These are phyloP conservation scores for Leccinum uliginosum DNA, from an alignment of 768 basidiomycete species.

Conservation along the genomic window DNA sequence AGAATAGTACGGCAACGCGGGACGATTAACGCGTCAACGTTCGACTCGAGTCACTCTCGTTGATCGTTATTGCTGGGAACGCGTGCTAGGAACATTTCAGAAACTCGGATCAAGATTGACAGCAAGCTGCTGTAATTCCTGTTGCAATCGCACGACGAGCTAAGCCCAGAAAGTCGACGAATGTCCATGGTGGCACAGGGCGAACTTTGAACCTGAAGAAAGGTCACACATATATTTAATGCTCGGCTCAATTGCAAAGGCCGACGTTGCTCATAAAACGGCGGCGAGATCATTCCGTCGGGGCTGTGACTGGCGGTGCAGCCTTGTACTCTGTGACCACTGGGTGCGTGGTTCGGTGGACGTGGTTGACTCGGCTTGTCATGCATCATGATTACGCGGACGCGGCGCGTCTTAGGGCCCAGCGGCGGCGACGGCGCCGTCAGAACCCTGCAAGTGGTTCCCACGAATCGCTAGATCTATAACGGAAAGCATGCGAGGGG, in stretches of 20 bases:
- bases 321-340: slow-evolving; percentile 4
- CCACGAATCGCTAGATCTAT: neutral
- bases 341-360: too few species aligned
- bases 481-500: neutral
- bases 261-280: neutral
- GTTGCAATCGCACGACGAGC: neutral
- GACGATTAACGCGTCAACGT: neutral
- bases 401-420: neutral
- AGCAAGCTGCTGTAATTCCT: slow-evolving; percentile 2
- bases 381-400: neutral
- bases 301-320: slow-evolving; percentile 20
- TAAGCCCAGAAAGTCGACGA: neutral
- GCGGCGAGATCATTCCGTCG: neutral
- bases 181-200: neutral
- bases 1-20: neutral
- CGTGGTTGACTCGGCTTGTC: neutral
- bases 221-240: neutral
- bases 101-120: neutral
- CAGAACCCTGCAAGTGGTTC: neutral
- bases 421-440: neutral
- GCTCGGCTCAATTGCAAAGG: neutral
- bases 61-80: neutral
- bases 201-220: neutral
- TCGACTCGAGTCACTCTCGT: neutral
- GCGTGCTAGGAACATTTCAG: neutral